Base-by-base conservation (phyloP, 495 filamentous ascomycete genomes). In the Achaetomiella virescens region DNA sequence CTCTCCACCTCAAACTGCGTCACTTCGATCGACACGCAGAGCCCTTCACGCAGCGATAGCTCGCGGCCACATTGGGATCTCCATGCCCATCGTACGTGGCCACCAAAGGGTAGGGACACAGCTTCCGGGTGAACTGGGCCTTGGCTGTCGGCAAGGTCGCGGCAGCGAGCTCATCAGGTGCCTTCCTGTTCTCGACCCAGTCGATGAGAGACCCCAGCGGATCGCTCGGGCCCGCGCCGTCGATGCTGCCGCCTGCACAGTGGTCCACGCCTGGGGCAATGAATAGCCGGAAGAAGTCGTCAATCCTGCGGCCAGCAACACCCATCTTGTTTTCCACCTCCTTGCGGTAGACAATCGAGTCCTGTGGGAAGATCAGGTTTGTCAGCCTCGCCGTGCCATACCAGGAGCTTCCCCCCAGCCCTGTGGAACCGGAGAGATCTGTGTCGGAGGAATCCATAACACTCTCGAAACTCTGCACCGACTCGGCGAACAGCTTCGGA, bases 301-400 rank as follows among this genome's bases (percentile, higher is more conserved):
- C 57, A 2, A 62, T 46, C 0, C 54, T 12, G 45, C 44, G 18
- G 48, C 38, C 9, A 52, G 54, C 10, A 46, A 52, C 49, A 69
- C 38, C 38, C 38, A 41, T 18, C n/a, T 18, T 41, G 4, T 41
- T 41, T 10, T 31, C 57, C 4, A 55, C 51, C 6, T 54, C 46
- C 10, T 68, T 27, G n/a, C 57, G 63, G 54, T 68, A 72, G 4
- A 58, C 11, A 2, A 63, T 55, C 7, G 67, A 64, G 18, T 60
- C 65, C 9, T 65, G 31, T 8, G 61, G 42, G 18, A 65, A 61
- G 35, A 75, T 59, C 10, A 70, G 22, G 1, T 60, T n/a, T 35
- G 52, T 71, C 69, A 1, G 58, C 64, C 52, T 54, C 18, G 12
- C 73, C 75, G 49, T 78, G 74, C 70, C 70, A 78, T 9, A 62